Conservation (phyloP, 345 rosid genomes). For the Gossypium longicalyx region DNA sequence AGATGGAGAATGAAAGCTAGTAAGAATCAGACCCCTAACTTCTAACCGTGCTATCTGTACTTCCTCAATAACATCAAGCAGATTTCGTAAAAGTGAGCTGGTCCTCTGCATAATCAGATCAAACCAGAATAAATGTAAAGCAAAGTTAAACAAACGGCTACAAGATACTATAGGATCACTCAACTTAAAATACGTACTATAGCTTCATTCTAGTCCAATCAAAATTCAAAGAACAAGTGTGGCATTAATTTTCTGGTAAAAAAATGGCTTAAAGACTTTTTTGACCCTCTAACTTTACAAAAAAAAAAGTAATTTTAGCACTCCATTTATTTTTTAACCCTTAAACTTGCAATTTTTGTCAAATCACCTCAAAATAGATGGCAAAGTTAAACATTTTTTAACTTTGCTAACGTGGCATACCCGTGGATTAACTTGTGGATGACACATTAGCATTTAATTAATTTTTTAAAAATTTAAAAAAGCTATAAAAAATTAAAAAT, state of each 20-base stretch:
- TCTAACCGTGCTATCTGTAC: conserved; percentile 52
- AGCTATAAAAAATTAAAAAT: too few species aligned
- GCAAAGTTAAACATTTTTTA: too few species aligned
- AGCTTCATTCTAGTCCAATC: neutral
- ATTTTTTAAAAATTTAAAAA: too few species aligned
- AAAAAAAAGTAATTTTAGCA: too few species aligned
- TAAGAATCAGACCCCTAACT: conserved; percentile 43
- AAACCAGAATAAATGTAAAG: neutral
- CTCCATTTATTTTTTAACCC: too few species aligned
- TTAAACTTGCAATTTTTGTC: too few species aligned
- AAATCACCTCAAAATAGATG: too few species aligned
- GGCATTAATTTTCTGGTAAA: neutral
- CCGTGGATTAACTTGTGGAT: too few species aligned
- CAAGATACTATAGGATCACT: neutral
- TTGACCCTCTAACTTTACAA: too few species aligned
- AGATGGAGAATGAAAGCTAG: conserved; percentile 51
- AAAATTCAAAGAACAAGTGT: neutral
- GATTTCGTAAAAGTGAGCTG: conserved; percentile 47
- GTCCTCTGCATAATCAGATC: conserved; percentile 49
- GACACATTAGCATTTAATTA: too few species aligned
- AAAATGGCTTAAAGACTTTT: neutral
- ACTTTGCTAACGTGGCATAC: too few species aligned
- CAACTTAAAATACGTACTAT: neutral
- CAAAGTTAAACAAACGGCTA: neutral
- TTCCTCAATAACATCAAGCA: conserved; percentile 66